A percentile compares a stretch with the other conserved stretches of the same genome.
Evolutionary conservation across 106 monocot species (phyloP).

Genomic region (Dioscorea zingiberensis): DNA sequence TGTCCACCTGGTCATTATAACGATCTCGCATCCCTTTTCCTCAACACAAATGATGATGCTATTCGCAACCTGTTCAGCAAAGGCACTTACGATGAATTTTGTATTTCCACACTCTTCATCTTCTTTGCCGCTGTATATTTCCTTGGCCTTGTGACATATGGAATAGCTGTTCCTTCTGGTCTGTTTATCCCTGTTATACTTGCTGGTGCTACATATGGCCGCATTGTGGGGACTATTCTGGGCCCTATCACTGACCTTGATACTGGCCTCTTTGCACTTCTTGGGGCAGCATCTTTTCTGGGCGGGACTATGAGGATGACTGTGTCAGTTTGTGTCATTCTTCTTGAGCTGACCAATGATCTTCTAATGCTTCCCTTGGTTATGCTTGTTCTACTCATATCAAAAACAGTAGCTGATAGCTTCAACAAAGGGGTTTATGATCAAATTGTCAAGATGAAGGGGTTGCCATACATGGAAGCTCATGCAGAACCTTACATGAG

Average conservation of each 20-base stretch:
- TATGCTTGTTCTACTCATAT: conserved; percentile 89
- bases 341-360: conserved; percentile 95
- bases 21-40: conserved; percentile 80
- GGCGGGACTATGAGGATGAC: conserved; percentile 99
- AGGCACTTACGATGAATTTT: conserved; percentile 56
- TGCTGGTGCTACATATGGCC: conserved; percentile 77
- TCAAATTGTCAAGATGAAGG: conserved; percentile 85
- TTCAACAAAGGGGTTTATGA: conserved; percentile 92
- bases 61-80: conserved; percentile 76
- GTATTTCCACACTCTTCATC: conserved; percentile 45
- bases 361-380: conserved; percentile 84
- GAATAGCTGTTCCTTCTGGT: conserved; percentile 87
- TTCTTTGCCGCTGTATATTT: conserved; percentile 56
- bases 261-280: conserved; percentile 75
- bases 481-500: conserved; percentile 96
- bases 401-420: conserved; percentile 84
- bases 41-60: conserved; percentile 91
- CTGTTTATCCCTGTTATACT: conserved; percentile 95
- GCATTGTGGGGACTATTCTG: conserved; percentile 56
- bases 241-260: conserved; percentile 51
- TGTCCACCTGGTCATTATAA: conserved; percentile 87
- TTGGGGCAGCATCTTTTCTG: conserved; percentile 86
- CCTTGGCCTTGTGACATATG: conserved; percentile 85
- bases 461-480: conserved; percentile 84
- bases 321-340: conserved; percentile 84